phyloP scores from a whole-genome alignment of 441 rosid genomes.

The Geranium incanum region DNA sequence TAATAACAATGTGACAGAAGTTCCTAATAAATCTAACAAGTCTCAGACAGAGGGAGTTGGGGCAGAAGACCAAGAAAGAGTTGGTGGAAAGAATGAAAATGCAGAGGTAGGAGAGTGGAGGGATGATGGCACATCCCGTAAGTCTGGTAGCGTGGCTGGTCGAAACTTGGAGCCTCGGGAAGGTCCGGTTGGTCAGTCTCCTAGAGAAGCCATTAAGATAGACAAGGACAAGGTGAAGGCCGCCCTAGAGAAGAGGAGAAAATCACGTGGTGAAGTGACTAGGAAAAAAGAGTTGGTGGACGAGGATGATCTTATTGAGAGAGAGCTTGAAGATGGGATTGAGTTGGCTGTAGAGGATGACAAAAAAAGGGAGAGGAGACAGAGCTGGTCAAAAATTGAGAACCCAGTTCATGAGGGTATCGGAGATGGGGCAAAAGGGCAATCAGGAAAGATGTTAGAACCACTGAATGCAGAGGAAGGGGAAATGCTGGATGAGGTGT shows the following conservation, averaged over 20 bases:
- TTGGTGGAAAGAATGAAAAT: slow-evolving; percentile 32
- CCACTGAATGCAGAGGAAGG: slow-evolving; percentile 37
- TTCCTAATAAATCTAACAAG: slow-evolving; percentile 26
- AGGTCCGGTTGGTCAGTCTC: slow-evolving; percentile 57
- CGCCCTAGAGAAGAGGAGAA: slow-evolving; percentile 29
- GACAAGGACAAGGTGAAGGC: slow-evolving; percentile 28
- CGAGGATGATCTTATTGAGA: slow-evolving; percentile 35
- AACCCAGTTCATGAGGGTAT: no score
- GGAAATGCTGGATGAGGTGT: slow-evolving; percentile 32
- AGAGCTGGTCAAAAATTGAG: no score
- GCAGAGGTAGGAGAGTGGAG: slow-evolving; percentile 38
- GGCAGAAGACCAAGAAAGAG: slow-evolving; percentile 35
- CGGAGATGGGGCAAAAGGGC: no score
- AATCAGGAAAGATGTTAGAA: no score
- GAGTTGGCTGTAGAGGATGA: slow-evolving; percentile 26
- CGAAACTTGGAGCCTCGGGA: slow-evolving; percentile 50
- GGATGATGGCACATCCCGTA: slow-evolving; percentile 28
- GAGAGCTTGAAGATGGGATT: slow-evolving; percentile 31
- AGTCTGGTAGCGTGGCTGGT: slow-evolving; percentile 22
- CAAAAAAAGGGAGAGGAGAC: slow-evolving; percentile 20
- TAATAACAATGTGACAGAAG: slow-evolving; percentile 33
- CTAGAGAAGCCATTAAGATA: slow-evolving; percentile 43
- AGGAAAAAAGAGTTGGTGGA: slow-evolving; percentile 31
- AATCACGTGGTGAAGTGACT: slow-evolving; percentile 20
- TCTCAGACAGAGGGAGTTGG: slow-evolving; percentile 32